phyloP scores from a whole-genome alignment of 164 flowering plant species.

The Magnolia changhungtana region DNA sequence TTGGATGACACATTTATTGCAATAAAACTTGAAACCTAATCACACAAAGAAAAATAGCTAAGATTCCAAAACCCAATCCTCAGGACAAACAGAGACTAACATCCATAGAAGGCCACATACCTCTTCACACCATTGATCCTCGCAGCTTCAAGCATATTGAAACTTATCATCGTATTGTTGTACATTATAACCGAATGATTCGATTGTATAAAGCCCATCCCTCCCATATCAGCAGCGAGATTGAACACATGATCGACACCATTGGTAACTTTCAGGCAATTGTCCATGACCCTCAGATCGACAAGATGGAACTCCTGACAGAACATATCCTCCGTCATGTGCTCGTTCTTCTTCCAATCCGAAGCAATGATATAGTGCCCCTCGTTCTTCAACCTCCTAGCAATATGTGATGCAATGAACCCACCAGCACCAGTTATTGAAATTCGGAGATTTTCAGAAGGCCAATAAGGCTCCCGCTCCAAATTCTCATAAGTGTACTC shows the following conservation, averaged over 20 bases:
- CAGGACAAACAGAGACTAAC: too few relatives aligned
- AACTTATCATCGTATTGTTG: constrained; percentile 97
- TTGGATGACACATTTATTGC: too few relatives aligned
- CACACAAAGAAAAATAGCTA: too few relatives aligned
- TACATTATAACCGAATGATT: constrained; percentile 98
- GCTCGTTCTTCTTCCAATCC: constrained; percentile 99
- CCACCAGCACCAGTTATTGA: constrained; percentile 99
- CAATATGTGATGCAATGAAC: constrained; percentile 97
- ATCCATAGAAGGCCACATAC: constrained; percentile 26
- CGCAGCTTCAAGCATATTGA: constrained; percentile 94
- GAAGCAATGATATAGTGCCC: constrained; percentile 98
- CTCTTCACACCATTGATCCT: constrained; percentile 91
- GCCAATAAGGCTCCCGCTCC: constrained; percentile 96
- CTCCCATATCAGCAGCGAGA: constrained; percentile 99
- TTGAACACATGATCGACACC: constrained; percentile 93
- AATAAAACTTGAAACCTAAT: too few relatives aligned
- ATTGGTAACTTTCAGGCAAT: constrained; percentile 83
- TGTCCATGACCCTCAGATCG: constrained; percentile 97
- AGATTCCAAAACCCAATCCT: too few relatives aligned
- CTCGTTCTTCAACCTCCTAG: constrained; percentile 83
- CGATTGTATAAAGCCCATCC: constrained; percentile 99
- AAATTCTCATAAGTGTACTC: constrained; percentile 76
- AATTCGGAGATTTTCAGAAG: constrained; percentile 76
- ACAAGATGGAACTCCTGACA: constrained; percentile 95
- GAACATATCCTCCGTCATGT: constrained; percentile 97